phyloP scores from a whole-genome alignment of 352 stramenopile genomes.

The Phytophthora rubi region DNA sequence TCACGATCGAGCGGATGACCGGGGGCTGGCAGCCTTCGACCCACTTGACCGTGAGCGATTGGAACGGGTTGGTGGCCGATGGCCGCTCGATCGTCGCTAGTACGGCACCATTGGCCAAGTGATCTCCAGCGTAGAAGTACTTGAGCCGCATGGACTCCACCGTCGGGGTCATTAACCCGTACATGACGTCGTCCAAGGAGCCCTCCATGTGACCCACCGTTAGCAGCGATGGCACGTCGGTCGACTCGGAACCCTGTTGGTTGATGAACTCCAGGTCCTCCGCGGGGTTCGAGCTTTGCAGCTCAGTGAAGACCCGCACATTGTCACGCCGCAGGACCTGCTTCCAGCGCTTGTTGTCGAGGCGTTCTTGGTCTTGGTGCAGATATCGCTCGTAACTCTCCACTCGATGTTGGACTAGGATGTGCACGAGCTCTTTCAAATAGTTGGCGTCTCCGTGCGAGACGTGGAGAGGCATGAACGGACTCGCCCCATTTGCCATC shows the following conservation, averaged over 20 bases:
- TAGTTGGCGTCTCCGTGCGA: constrained; percentile 29
- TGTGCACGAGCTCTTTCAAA: constrained; percentile 37
- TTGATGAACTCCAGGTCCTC: constrained; percentile 12
- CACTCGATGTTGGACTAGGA: constrained; percentile 39
- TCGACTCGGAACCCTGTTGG: constrained; percentile 21
- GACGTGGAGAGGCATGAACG: constrained; percentile 37
- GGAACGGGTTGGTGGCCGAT: constrained; percentile 48
- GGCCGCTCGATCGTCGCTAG: constrained; percentile 43
- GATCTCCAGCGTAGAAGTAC: constrained; percentile 42
- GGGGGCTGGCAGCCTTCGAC: constrained; percentile 34
- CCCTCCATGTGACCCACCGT: constrained; percentile 37
- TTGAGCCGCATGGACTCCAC: constrained; percentile 50
- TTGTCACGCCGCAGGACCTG: constrained; percentile 34
- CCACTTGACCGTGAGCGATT: constrained; percentile 63
- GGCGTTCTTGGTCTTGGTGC: constrained; percentile 28
- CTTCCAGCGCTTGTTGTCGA: constrained; percentile 44
- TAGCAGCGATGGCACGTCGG: constrained; percentile 29
- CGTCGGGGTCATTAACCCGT: constrained; percentile 45
- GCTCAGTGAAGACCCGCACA: constrained; percentile 39
- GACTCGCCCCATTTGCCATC: constrained; percentile 16
- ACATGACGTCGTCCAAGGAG: constrained; percentile 48
- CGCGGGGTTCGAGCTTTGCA: not conserved
- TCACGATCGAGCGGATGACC: constrained; percentile 38
- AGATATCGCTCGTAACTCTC: constrained; percentile 39
- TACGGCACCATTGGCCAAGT: constrained; percentile 47